Percentiles rank a stretch among this genome's conserved stretches.
Conservation (phyloP, 352 stramenopile genomes). For the Globisporangium yorkense region DNA sequence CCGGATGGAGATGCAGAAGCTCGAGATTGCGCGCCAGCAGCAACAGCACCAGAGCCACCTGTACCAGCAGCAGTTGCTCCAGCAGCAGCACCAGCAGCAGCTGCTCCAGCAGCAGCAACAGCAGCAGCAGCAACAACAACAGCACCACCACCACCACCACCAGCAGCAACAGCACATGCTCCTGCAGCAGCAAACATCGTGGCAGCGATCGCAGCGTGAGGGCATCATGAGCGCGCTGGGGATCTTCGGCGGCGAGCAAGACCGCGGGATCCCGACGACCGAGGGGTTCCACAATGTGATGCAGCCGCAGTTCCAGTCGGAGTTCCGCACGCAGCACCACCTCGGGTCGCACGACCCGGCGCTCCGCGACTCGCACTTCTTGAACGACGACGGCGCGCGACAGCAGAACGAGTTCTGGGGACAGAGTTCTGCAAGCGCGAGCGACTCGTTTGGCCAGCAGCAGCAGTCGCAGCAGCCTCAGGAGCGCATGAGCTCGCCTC, state of each 20-base stretch:
- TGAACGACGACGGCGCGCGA: slow-evolving; percentile 15
- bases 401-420: slow-evolving; percentile 18
- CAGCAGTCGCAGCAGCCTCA: not conserved
- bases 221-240: slow-evolving; percentile 73
- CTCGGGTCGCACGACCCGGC: slow-evolving; percentile 12
- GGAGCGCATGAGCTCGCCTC: slow-evolving; percentile 5
- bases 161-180: slow-evolving; percentile 70
- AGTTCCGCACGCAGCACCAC: slow-evolving; percentile 43
- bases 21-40: slow-evolving; percentile 69
- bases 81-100: slow-evolving; percentile 31
- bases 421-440: slow-evolving; percentile 2
- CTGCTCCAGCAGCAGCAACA: slow-evolving; percentile 45
- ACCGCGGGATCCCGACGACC: slow-evolving; percentile 15
- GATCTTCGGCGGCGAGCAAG: slow-evolving; percentile 41
- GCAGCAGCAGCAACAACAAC: slow-evolving; percentile 28
- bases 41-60: slow-evolving; percentile 64
- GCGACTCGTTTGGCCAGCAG: slow-evolving; percentile 1
- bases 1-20: slow-evolving; percentile 72
- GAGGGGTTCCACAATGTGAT: slow-evolving; percentile 32
- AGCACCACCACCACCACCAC: slow-evolving; percentile 45
- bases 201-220: slow-evolving; percentile 67
- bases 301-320: slow-evolving; percentile 43
- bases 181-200: slow-evolving; percentile 70
- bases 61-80: slow-evolving; percentile 46
- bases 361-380: slow-evolving; percentile 25